Conservation (phyloP, 768 basidiomycete species). For the Termitomyces bulborhizus region DNA sequence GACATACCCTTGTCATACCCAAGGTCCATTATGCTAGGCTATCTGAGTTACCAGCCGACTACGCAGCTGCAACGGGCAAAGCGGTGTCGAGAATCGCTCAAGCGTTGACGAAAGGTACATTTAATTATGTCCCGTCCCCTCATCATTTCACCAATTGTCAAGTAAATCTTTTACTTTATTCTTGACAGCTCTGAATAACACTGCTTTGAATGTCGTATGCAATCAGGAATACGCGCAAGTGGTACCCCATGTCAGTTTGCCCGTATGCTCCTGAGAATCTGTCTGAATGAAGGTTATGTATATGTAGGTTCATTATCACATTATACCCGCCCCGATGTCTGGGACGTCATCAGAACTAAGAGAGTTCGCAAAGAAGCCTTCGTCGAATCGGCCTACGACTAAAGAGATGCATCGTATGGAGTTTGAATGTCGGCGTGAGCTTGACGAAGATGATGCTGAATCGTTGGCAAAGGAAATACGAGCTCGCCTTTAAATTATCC, state of each 20-base stretch:
- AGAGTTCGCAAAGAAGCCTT: conserved; percentile 1
- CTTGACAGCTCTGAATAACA: conserved; percentile 49
- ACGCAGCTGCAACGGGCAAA: conserved; percentile 52
- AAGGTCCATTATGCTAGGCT: conserved; percentile 56
- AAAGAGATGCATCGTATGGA: conserved; percentile 58
- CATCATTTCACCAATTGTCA: conserved; percentile 2
- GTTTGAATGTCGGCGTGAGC: conserved; percentile 47
- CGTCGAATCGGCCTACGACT: conserved; percentile 27
- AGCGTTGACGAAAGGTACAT: conserved; percentile 54
- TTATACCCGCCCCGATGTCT: conserved; percentile 63
- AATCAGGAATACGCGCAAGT: conserved; percentile 82
- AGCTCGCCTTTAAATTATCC: conserved; percentile 26
- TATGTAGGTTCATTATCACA: conserved; percentile 66
- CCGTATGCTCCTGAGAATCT: neutral
- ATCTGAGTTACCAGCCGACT: conserved; percentile 58
- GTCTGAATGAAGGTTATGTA: neutral
- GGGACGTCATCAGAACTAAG: conserved; percentile 13
- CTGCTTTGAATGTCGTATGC: conserved; percentile 69
- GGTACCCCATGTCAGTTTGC: conserved; percentile 58
- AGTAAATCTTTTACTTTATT: neutral
- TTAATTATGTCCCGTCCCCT: neutral
- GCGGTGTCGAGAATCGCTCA: conserved; percentile 56
- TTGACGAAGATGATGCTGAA: conserved; percentile 55
- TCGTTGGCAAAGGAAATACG: conserved; percentile 39
- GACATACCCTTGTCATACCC: conserved; percentile 68